Evolutionary conservation across 1,284 basidiomycete genomes (phyloP).

Genomic region (Papiliotrema terrestris): DNA sequence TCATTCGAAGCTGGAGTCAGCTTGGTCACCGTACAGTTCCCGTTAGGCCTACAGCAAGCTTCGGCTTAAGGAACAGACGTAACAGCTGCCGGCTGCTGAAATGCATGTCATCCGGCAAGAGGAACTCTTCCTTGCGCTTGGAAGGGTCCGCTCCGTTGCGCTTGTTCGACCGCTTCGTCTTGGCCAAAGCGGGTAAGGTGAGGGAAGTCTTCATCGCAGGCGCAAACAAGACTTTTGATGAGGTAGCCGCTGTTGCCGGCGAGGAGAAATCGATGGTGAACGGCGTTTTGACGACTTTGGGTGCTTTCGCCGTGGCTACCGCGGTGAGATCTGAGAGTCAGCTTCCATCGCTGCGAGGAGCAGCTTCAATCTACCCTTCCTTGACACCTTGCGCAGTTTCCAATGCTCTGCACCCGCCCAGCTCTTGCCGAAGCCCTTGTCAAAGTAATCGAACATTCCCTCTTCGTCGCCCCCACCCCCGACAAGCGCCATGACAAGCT

Average conservation of each 20-base stretch:
- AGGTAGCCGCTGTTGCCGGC: conserved; percentile 55
- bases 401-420: conserved; percentile 99
- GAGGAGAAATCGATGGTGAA: conserved; percentile 84
- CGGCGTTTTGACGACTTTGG: conserved; percentile 73
- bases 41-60: conserved; percentile 67
- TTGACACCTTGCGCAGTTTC: conserved; percentile 77
- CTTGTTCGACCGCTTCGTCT: conserved; percentile 11
- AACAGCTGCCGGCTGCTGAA: conserved; percentile 87
- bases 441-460: conserved; percentile 89
- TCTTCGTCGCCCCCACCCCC: conserved; percentile 52
- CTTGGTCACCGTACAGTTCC: neutral
- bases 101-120: conserved; percentile 95
- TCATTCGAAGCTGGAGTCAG: conserved; percentile 68
- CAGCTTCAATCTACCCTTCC: conserved; percentile 60
- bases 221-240: conserved; percentile 73
- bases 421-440: conserved; percentile 81
- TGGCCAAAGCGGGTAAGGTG: conserved; percentile 56
- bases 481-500: conserved; percentile 80
- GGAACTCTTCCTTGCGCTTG: conserved; percentile 70
- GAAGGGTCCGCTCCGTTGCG: conserved; percentile 39
- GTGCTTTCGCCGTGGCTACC: conserved; percentile 54
- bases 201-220: conserved; percentile 64
- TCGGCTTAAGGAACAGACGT: conserved; percentile 91
- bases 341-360: neutral
- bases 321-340: conserved; percentile 38